Evolutionary conservation across 2,329 filamentous ascomycete species (phyloP), one percentile per base, ranked within the genome.

Genomic region (Teratosphaeria epicoccoides): DNA sequence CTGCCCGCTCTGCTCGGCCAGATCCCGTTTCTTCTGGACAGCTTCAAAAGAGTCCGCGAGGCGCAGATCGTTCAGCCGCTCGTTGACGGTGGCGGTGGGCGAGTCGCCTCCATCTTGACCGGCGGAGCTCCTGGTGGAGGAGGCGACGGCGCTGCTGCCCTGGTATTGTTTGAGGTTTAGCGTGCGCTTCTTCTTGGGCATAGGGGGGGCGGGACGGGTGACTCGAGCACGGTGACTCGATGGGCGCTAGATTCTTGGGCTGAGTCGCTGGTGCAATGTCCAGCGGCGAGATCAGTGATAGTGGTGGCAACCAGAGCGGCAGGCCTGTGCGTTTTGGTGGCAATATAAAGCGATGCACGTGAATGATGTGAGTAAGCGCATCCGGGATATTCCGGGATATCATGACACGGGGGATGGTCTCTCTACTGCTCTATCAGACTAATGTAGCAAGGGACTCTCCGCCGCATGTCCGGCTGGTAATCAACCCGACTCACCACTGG

Each of bases 181-280:
- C 14, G 66, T 64, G 55, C 71, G 69, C 62, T 74, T 75, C 66
- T 75, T 76, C 20, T 40, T 40, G 59, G 73, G 73, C 73, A 76
- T 76, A 54, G 55, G 55, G 54, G 53, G 25, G 29, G 51, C 24
- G 22, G 23, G n/a, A 6, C 11, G n/a, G 12, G 20, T 43, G 43
- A 51, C 52, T 51, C 52, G 52, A 46, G 25, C 40, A 24, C n/a
- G n/a, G n/a, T n/a, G n/a, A n/a, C n/a, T n/a, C n/a, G 9, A 24
- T n/a, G 20, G 20, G 22, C 20, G 33, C 5, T 10, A 20, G 11
- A 24, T 24, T 46, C 24, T 23, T 12, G 43, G 22, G 6, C 22
- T 40, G 33, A 40, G 33, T 40, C 33, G 20, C 33, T 40, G 33
- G 1, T 6, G 33, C 2, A 17, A 40, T 40, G 33, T 40, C 2